A percentile compares a stretch with the other conserved stretches of the same genome.
These are phyloP conservation scores for Mycena crocata DNA, from an alignment of 768 basidiomycete genomes.

Conservation along the genomic window DNA sequence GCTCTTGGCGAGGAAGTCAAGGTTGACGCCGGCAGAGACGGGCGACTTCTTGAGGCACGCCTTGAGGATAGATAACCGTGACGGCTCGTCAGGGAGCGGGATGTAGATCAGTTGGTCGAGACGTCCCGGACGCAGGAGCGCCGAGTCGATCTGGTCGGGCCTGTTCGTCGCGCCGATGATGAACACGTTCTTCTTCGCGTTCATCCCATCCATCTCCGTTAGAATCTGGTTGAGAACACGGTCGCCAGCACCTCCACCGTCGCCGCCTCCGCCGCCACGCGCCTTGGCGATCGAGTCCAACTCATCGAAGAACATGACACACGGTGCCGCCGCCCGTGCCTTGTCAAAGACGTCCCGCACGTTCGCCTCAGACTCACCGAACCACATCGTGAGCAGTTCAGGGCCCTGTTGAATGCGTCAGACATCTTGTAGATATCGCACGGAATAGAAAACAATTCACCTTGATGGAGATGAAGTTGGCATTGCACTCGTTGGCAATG, in stretches of 20 bases:
- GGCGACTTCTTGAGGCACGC: constrained; percentile 95
- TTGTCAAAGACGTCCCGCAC: constrained; percentile 99
- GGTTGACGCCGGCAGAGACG: constrained; percentile 83
- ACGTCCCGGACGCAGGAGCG: constrained; percentile 95
- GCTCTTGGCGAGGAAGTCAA: constrained; percentile 87
- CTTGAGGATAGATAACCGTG: constrained; percentile 90
- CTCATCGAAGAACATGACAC: constrained; percentile 99
- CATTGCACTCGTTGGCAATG: constrained; percentile 99
- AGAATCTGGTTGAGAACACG: constrained; percentile 98
- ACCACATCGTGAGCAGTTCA: constrained; percentile 99
- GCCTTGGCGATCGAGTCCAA: constrained; percentile 99
- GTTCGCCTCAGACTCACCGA: constrained; percentile 99
- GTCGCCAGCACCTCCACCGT: constrained; percentile 96
- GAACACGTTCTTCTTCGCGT: constrained; percentile 98
- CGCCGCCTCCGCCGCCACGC: constrained; percentile 87
- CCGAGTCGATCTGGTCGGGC: constrained; percentile 95
- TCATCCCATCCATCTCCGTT: constrained; percentile 99
- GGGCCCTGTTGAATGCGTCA: constrained; percentile 71
- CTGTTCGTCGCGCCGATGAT: constrained; percentile 98
- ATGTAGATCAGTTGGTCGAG: constrained; percentile 99
- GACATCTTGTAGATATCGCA: neutral
- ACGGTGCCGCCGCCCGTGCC: constrained; percentile 98
- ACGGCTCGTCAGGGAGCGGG: constrained; percentile 94
- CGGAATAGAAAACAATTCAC: constrained; percentile 46
- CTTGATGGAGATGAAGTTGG: constrained; percentile 99